Evolutionary conservation across 139 green algal genomes (phyloP).

Genomic region (Coccomyxa sp.): DNA sequence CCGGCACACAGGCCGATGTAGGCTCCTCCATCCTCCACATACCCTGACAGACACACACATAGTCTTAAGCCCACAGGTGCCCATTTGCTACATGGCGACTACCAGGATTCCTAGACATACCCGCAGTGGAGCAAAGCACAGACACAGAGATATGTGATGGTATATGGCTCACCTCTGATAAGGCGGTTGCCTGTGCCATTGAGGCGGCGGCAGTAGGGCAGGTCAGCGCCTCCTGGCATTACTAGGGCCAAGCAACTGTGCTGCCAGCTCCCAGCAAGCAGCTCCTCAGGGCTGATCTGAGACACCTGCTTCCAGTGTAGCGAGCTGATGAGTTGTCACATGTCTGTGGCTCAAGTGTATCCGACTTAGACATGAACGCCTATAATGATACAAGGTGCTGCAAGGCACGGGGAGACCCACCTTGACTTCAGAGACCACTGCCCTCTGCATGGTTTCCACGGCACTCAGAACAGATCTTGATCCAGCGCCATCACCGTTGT

Average conservation of each 20-base stretch:
- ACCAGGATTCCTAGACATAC: not conserved
- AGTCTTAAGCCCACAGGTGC: not conserved
- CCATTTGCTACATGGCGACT: not conserved
- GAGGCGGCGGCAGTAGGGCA: constrained; percentile 68
- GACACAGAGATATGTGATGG: not conserved
- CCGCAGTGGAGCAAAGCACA: not conserved
- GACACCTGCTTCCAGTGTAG: constrained; percentile 20
- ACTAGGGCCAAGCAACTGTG: constrained; percentile 39
- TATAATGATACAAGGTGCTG: not conserved
- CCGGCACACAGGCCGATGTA: constrained; percentile 76
- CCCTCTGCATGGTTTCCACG: not conserved
- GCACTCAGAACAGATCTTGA: not conserved
- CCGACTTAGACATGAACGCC: not conserved
- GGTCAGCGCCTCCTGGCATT: constrained; percentile 70
- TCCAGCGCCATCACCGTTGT: not conserved
- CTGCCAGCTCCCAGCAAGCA: constrained; percentile 51
- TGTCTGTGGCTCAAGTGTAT: not conserved
- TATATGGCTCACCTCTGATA: constrained; percentile 36
- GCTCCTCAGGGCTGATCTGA: constrained; percentile 26
- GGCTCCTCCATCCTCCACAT: constrained; percentile 40
- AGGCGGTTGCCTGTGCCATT: constrained; percentile 62
- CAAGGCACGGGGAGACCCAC: too few species aligned
- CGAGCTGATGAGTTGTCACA: not conserved
- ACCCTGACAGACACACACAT: constrained; percentile 27
- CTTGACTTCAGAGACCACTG: not conserved